phyloP scores from a whole-genome alignment of 345 rosid genomes.

The Psidium friedrichsthalianum region DNA sequence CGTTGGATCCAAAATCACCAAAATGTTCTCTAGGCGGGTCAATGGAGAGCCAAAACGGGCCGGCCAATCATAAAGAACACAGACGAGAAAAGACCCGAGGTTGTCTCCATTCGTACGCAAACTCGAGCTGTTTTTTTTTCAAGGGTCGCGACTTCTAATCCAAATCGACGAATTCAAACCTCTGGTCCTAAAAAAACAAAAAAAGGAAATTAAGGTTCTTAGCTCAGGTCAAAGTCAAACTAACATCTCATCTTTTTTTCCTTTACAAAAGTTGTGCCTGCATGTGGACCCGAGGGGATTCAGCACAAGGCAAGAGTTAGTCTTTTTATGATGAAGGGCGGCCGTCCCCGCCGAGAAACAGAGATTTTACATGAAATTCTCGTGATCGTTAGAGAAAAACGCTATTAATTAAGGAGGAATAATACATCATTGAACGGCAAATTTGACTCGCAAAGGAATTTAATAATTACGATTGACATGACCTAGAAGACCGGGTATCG shows the following conservation, averaged over 20 bases:
- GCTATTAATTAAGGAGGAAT: not conserved
- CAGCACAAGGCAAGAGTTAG: not conserved
- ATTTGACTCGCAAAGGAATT: not conserved
- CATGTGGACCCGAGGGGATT: not conserved
- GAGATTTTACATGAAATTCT: not conserved
- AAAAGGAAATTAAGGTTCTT: not conserved
- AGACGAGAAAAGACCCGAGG: not conserved
- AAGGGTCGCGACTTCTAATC: not conserved
- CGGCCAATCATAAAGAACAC: no score
- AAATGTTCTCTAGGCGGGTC: no score
- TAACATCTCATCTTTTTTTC: not conserved
- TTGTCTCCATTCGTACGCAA: not conserved
- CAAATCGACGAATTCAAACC: not conserved
- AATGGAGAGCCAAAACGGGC: not conserved
- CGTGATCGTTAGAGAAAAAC: not conserved
- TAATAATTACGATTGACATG: not conserved
- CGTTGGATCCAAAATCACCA: no score
- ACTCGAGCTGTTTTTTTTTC: not conserved
- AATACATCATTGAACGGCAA: not conserved
- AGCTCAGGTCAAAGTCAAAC: not conserved
- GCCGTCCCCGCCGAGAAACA: not conserved
- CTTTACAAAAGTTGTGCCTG: not conserved
- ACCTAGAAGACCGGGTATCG: not conserved
- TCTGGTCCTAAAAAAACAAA: not conserved
- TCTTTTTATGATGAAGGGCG: not conserved